Evolutionary conservation across 768 basidiomycete genomes (phyloP), one percentile per base, ranked within the genome.

Genomic region (Leccinum olivaceopallidum): DNA sequence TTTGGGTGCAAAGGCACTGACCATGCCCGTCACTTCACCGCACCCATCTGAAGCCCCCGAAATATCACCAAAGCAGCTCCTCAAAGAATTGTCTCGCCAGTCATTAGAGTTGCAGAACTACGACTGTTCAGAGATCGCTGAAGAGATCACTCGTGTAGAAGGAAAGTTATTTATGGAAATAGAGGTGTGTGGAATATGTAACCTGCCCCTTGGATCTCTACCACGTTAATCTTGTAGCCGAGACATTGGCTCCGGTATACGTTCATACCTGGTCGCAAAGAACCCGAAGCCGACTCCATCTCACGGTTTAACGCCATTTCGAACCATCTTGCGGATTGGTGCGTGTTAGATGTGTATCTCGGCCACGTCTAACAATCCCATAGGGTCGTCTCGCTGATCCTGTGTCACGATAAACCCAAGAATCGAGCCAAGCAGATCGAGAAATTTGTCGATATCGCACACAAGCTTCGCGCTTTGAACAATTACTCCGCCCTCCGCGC

Each of bases 401-500:
- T 98, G 14, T 91, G 91, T 59, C 93, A 95, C 60, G 88, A 93
- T 66, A 89, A 87, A 66, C 80, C 87, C 30, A 87, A 84, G 72
- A 73, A 80, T 49, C 87, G 96, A 47, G 90, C 88, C 4, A 84
- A 81, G 60, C 88, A 94, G 66, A 89, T 95, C 60, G 94, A 97
- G 71, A 92, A 92, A 69, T 88, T 98, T 60, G 86, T 94, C 26
- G 86, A 90, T 53, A 85, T 98, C 63, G 93, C 92, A 1, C 83
- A 85, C 60, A 85, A 85, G 57, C 80, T 99, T 47, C 88, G 96
- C 34, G 80, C 82, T 13, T 72, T 92, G 51, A 94, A 96, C 75
- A 98, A 99, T 71, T 98, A 97, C 72, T 94, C 94, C 36, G 92
- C 90, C 1, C 76, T 97, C 57, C 93, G 94, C 50, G 94, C 95